phyloP scores from a whole-genome alignment of 352 stramenopile species.

The Blastocystis hominis region DNA sequence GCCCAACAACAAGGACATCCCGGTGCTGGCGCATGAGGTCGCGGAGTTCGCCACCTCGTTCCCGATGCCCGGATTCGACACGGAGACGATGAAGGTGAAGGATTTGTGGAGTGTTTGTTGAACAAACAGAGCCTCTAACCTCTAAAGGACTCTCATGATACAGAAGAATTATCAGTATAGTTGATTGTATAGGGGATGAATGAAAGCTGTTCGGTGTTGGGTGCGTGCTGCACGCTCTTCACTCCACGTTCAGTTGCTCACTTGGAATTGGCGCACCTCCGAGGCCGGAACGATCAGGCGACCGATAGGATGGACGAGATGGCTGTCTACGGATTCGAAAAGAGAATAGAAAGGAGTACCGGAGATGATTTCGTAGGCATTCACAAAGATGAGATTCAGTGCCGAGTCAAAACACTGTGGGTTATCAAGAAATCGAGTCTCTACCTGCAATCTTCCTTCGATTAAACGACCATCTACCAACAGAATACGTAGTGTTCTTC shows the following conservation, averaged over 20 bases:
- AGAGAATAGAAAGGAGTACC: neutral
- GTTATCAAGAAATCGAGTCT: neutral
- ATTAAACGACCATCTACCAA: neutral
- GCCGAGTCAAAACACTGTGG: neutral
- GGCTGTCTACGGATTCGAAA: neutral
- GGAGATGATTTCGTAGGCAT: neutral
- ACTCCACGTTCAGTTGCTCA: too few species aligned
- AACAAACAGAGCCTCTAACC: neutral
- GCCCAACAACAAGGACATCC: conserved; percentile 70
- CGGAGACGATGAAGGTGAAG: neutral
- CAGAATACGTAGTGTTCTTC: neutral
- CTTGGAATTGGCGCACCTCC: neutral
- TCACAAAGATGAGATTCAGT: conserved; percentile 1
- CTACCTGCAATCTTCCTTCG: neutral
- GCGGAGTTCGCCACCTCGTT: conserved; percentile 33
- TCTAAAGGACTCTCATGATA: conserved; percentile 2
- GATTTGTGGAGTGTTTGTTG: neutral
- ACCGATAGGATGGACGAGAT: neutral
- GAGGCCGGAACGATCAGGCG: neutral
- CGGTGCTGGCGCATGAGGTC: conserved; percentile 73
- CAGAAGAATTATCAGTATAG: neutral
- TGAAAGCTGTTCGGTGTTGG: too few species aligned
- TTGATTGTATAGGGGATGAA: neutral
- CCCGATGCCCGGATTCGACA: conserved; percentile 10
- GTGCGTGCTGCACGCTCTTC: too few species aligned